These are phyloP conservation scores for Wallemia hederae DNA, from an alignment of 1,284 basidiomycete species.

Conservation along the genomic window DNA sequence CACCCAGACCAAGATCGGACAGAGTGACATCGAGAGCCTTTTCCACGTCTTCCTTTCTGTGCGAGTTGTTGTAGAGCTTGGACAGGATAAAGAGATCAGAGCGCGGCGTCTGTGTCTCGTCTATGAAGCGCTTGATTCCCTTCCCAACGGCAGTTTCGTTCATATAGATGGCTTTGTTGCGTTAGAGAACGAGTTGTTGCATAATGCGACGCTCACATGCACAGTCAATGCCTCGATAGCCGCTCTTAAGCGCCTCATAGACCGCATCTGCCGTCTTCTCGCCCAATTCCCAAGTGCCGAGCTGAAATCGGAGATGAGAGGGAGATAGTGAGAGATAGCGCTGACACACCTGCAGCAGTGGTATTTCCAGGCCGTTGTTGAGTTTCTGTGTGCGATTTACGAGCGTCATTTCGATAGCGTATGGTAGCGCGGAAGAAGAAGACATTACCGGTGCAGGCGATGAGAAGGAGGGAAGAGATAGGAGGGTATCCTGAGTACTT, in stretches of 20 bases:
- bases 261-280: not conserved
- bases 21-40: not conserved
- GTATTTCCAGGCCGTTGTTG: not conserved
- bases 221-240: not conserved
- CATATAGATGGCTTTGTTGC: constrained; percentile 18
- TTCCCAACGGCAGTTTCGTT: constrained; percentile 59
- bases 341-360: not conserved
- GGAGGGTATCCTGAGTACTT: not conserved
- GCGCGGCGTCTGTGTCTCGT: constrained; percentile 38
- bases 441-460: not conserved
- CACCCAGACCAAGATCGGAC: not conserved
- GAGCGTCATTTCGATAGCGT: not conserved
- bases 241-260: not conserved
- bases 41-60: not conserved
- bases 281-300: not conserved
- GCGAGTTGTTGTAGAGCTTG: constrained; percentile 20
- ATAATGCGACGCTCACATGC: not conserved
- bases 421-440: not conserved
- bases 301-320: not conserved
- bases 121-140: constrained; percentile 29
- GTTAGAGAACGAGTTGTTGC: not conserved
- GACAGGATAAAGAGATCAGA: constrained; percentile 54
- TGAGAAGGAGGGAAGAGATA: not conserved
- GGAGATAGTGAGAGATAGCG: not conserved
- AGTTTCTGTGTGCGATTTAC: not conserved